Evolutionary conservation across 192 early-diverging fungal species (phyloP).

Genomic region (Umbelopsis ramanniana): DNA sequence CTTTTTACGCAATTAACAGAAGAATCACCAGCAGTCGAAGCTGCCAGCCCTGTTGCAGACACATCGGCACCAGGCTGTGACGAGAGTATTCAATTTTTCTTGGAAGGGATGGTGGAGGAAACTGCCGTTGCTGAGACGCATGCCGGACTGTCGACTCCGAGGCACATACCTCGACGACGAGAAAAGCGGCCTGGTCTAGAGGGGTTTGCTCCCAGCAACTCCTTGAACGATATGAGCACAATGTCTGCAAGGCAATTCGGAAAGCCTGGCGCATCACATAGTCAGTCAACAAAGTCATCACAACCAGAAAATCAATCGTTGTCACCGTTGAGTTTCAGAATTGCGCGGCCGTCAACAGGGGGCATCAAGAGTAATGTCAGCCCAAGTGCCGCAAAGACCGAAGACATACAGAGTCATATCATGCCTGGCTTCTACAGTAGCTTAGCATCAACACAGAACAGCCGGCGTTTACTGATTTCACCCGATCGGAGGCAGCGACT

Average conservation of each 20-base stretch:
- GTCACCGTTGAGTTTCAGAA: not conserved
- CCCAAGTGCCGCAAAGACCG: not conserved
- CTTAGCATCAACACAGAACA: constrained; percentile 1
- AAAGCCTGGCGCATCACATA: not conserved
- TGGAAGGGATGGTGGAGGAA: not conserved
- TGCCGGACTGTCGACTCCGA: not conserved
- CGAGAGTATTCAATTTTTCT: constrained; percentile 5
- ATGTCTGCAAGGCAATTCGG: not conserved
- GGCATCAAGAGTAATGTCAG: not conserved
- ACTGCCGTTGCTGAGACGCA: not conserved
- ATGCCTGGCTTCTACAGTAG: constrained; percentile 18
- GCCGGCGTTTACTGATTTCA: not conserved
- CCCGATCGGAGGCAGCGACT: constrained; percentile 7
- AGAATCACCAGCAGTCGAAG: not conserved
- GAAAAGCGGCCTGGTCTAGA: constrained; percentile 2
- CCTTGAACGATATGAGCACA: not conserved
- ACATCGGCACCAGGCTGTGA: not conserved
- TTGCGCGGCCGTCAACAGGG: not conserved
- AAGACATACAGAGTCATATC: not conserved
- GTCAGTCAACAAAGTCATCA: not conserved
- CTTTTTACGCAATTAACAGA: not conserved
- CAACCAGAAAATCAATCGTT: not conserved
- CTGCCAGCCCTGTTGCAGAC: not conserved
- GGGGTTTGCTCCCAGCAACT: constrained; percentile 14
- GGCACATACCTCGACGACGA: not conserved